Conservation (phyloP, 208 protist genomes). For the Acanthamoeba culbertsoni region DNA sequence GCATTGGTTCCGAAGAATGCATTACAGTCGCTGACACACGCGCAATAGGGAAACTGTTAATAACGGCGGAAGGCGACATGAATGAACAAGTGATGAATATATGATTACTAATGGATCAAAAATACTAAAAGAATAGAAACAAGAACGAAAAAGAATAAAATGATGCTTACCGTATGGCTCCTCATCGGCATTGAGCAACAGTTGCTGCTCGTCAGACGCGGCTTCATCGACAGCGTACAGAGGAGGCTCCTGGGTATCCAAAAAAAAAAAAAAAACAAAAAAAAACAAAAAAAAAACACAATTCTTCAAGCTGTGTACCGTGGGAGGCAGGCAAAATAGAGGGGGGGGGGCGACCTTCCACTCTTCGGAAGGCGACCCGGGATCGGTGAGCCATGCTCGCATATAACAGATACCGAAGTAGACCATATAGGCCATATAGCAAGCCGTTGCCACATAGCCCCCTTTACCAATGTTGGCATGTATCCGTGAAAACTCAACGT, state of each 20-base stretch:
- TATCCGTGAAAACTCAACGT: neutral
- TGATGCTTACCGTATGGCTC: neutral
- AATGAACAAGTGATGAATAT: too few relatives aligned
- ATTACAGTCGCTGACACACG: neutral
- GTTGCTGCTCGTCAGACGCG: neutral
- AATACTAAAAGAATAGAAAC: neutral
- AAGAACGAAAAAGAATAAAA: neutral
- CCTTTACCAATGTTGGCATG: too few relatives aligned
- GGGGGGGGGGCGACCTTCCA: constrained; percentile 27
- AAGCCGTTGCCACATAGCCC: neutral
- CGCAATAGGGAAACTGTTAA: neutral
- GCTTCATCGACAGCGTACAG: neutral
- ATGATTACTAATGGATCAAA: neutral
- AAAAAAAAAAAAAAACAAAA: neutral
- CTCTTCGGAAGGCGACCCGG: neutral
- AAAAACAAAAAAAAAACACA: too few relatives aligned
- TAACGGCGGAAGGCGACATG: too few relatives aligned
- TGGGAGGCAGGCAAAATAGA: neutral
- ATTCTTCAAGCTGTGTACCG: too few relatives aligned
- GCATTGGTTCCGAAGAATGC: neutral
- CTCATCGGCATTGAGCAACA: neutral
- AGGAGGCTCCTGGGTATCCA: neutral
- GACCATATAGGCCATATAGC: neutral
- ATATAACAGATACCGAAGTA: neutral
- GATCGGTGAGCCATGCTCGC: neutral